phyloP scores from a whole-genome alignment of 2,329 filamentous ascomycete species.

The Aureobasidium subglaciale region DNA sequence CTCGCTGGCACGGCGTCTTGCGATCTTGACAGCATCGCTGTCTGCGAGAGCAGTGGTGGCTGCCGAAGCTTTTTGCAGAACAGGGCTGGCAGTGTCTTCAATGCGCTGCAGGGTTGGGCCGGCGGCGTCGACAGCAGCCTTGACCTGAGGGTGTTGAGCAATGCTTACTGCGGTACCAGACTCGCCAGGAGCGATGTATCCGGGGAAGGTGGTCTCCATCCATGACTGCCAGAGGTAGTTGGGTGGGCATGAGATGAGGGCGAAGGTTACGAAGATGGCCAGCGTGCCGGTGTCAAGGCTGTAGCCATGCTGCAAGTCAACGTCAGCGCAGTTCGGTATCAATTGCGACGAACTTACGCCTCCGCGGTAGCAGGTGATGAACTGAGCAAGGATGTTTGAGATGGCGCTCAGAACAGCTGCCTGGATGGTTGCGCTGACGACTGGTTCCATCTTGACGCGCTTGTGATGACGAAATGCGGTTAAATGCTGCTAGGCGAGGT shows the following conservation, averaged over 20 bases:
- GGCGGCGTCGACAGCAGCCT: conserved; percentile 26
- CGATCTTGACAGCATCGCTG: conserved; percentile 8
- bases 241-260: conserved; percentile 65
- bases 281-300: conserved; percentile 60
- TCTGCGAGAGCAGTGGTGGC: conserved; percentile 12
- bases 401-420: conserved; percentile 57
- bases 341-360: conserved; percentile 39
- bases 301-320: conserved; percentile 46
- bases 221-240: conserved; percentile 84
- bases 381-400: conserved; percentile 68
- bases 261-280: conserved; percentile 70
- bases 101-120: conserved; percentile 22
- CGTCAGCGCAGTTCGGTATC: conserved; percentile 14
- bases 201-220: conserved; percentile 68
- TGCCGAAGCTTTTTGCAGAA: conserved; percentile 29
- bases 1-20: conserved; percentile 12
- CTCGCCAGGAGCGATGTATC: conserved; percentile 39
- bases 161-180: conserved; percentile 11
- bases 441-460: conserved; percentile 30
- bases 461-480: conserved; percentile 4
- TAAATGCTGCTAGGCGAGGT: neutral
- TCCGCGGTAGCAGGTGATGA: conserved; percentile 55
- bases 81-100: conserved; percentile 33
- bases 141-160: conserved; percentile 19
- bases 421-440: conserved; percentile 57